A percentile compares a stretch with the other conserved stretches of the same genome.
Conservation (phyloP, 2,329 filamentous ascomycete species). For the Arthrobotrys conoides region DNA sequence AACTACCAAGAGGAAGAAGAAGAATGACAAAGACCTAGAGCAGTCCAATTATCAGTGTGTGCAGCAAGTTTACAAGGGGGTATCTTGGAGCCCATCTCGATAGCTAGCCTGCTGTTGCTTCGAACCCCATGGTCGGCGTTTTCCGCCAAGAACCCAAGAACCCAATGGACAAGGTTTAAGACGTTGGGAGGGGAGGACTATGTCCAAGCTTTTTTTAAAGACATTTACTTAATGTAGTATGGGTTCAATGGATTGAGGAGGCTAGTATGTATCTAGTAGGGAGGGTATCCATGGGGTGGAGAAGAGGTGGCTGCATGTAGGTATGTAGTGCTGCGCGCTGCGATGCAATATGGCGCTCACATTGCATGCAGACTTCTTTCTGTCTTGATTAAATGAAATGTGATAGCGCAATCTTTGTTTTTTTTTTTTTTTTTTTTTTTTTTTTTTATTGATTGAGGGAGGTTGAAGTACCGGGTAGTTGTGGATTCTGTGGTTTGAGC, state of each 20-base stretch:
- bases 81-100: slow-evolving; percentile 25
- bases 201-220: slow-evolving; percentile 59
- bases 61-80: too few relatives aligned
- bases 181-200: slow-evolving; percentile 37
- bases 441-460: too few relatives aligned
- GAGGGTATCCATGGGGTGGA: not conserved
- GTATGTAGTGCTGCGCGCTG: too few relatives aligned
- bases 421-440: not conserved
- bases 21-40: not conserved
- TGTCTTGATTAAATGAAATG: slow-evolving; percentile 35
- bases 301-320: slow-evolving; percentile 15
- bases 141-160: slow-evolving; percentile 58
- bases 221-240: slow-evolving; percentile 13
- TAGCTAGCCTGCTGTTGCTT: not conserved
- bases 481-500: too few relatives aligned
- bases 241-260: not conserved
- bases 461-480: too few relatives aligned
- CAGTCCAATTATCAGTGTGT: not conserved
- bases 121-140: slow-evolving; percentile 29
- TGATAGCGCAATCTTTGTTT: slow-evolving; percentile 53
- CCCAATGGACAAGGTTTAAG: slow-evolving; percentile 58
- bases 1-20: too few relatives aligned
- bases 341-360: slow-evolving; percentile 39
- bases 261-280: too few relatives aligned
- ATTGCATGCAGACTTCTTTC: slow-evolving; percentile 2